A percentile compares a stretch with the other conserved stretches of the same genome.
phyloP scores from a whole-genome alignment of 495 filamentous ascomycete species.

The Mytilinidion resinicola region DNA sequence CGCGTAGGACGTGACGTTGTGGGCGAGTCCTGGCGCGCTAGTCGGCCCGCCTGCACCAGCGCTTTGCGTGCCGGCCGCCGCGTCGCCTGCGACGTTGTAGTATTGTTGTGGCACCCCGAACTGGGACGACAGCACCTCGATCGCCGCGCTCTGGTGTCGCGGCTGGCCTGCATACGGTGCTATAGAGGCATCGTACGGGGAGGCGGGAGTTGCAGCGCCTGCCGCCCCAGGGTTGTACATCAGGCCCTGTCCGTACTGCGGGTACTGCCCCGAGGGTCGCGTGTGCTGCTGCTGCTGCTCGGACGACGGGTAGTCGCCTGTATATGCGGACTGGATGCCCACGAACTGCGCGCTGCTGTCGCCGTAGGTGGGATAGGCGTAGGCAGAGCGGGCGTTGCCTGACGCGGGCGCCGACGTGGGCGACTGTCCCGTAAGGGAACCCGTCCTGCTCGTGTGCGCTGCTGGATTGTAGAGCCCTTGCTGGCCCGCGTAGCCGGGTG shows the following conservation, averaged over 20 bases:
- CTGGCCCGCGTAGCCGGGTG: conserved; percentile 28
- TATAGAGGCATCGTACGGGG: conserved; percentile 64
- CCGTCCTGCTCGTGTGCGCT: conserved; percentile 25
- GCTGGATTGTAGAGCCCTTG: conserved; percentile 22
- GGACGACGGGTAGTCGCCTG: conserved; percentile 41
- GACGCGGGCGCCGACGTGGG: conserved; percentile 27
- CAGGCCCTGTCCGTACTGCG: conserved; percentile 57
- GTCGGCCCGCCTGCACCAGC: conserved; percentile 39
- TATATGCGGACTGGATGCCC: conserved; percentile 48
- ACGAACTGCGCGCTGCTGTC: conserved; percentile 50
- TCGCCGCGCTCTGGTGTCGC: conserved; percentile 65
- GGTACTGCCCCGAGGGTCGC: conserved; percentile 35
- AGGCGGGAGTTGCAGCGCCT: conserved; percentile 58
- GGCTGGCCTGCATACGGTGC: conserved; percentile 69
- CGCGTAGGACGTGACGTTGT: conserved; percentile 49
- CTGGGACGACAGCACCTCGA: conserved; percentile 70
- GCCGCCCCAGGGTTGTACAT: conserved; percentile 66
- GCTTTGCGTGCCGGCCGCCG: conserved; percentile 48
- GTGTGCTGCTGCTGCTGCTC: conserved; percentile 38
- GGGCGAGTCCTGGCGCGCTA: conserved; percentile 52
- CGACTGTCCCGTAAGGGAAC: conserved; percentile 28
- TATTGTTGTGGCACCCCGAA: conserved; percentile 72
- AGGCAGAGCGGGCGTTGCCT: conserved; percentile 38
- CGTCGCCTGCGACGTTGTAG: conserved; percentile 42
- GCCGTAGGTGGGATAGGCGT: conserved; percentile 47